Evolutionary conservation across 2,329 filamentous ascomycete genomes (phyloP).

Genomic region (Alternaria ethzedia): DNA sequence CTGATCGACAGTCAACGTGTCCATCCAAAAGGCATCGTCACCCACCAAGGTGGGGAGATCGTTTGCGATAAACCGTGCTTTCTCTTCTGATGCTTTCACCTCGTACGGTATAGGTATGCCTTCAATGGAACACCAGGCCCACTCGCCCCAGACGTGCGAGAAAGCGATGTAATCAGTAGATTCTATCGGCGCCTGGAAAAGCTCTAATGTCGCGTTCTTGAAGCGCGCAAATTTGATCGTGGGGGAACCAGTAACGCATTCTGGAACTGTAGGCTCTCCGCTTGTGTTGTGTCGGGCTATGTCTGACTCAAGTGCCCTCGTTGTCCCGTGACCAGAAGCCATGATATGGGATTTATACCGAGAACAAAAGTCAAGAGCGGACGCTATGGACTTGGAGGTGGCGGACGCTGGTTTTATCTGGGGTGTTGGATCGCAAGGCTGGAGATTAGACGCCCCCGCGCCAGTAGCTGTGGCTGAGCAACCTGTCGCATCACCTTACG

Average conservation of each 20-base stretch:
- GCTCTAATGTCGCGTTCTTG: not conserved
- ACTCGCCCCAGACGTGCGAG: not conserved
- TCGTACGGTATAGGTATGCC: not conserved
- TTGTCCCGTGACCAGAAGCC: no score
- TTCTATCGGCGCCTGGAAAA: not conserved
- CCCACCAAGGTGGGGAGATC: not conserved
- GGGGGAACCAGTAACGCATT: no score
- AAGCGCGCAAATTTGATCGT: not conserved
- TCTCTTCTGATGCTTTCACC: not conserved
- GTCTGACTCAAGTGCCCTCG: no score
- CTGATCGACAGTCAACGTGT: not conserved
- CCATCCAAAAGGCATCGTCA: not conserved
- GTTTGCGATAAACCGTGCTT: not conserved
- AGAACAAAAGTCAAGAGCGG: no score
- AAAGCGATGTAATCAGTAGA: not conserved
- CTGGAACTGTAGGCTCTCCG: no score
- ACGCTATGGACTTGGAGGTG: no score
- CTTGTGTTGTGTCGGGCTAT: no score
- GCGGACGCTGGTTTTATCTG: no score
- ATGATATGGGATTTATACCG: no score
- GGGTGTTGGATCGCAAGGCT: no score
- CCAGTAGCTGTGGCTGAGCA: no score
- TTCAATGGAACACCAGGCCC: accelerated
- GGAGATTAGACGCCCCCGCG: no score
- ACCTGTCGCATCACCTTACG: not conserved